Evolutionary conservation across 805 yeast species (phyloP), one percentile per base, ranked within the genome.

Genomic region (Schizosaccharomyces osmophilus): DNA sequence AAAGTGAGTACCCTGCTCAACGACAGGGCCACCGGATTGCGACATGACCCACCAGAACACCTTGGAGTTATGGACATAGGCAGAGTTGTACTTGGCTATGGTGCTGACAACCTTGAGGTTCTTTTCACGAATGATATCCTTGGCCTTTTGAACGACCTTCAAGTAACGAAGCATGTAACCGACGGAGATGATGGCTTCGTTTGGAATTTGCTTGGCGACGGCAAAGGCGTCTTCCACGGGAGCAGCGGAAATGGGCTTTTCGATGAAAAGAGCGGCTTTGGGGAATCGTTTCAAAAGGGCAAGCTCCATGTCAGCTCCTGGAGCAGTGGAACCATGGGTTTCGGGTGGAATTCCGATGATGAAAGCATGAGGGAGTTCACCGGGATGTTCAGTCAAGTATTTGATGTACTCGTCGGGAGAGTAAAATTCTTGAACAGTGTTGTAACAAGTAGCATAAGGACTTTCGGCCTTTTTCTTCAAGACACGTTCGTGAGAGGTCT

Each of bases 1-100:
- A 43, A 64, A 65, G 62, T 65, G 67, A 24, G 67, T 65, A n/a
- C 57, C 66, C 55, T 65, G 67, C 54, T 65, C 67, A n/a, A 64
- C 62, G 41, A 64, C 61, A 6, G 66, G 67, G 4, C 67, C 67
- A 29, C 66, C 66, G 45, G 65, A 64, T 59, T 62, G 59, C 8
- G 64, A 62, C 45, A 64, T 65, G 22, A 62, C 59, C 66, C 66
- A 65, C 66, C 66, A 64, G 43, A 62, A 62, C 5, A 54, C 61
- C 60, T 65, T 64, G 51, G 61, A 55, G 39, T 54, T 61, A 19
- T 54, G 60, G 11, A 59, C 48, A 31, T 64, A 65, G 15, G 67
- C 65, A 45, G 60, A 63, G 17, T 62, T 65, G 54, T 65, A 64
- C 42, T 66, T 60, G 43, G 63, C 64, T 3, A 64, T 36, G 43